phyloP scores from a whole-genome alignment of 2,329 filamentous ascomycete genomes.

The Trichoderma sp. region DNA sequence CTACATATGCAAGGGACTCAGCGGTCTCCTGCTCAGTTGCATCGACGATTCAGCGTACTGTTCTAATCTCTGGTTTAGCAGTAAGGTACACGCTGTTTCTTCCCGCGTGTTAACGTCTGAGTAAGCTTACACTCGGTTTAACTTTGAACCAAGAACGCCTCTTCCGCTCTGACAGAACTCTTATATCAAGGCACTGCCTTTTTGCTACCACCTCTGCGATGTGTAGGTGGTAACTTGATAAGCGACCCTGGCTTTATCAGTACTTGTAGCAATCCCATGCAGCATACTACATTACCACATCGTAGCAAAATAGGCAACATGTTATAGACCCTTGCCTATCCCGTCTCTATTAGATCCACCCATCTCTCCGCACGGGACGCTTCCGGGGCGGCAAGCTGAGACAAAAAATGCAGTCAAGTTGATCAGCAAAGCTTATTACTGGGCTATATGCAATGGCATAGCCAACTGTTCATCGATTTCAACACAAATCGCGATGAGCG shows the following conservation, averaged over 20 bases:
- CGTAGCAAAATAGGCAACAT: neutral
- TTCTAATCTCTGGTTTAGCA: neutral
- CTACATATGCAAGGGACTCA: neutral
- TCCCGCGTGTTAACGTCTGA: conserved; percentile 8
- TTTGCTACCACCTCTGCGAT: neutral
- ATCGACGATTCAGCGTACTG: neutral
- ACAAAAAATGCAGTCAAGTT: neutral
- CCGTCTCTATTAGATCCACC: neutral
- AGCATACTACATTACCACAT: neutral
- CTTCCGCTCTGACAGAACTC: conserved; percentile 9
- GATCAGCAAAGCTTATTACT: neutral
- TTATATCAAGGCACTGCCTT: neutral
- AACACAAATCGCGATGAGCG: neutral
- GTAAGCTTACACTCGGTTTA: conserved; percentile 18
- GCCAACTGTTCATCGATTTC: neutral
- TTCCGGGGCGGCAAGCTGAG: conserved; percentile 20
- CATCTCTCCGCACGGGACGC: conserved; percentile 13
- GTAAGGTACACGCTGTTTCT: neutral
- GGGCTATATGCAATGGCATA: neutral
- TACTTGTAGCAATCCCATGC: neutral
- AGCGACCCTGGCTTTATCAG: neutral
- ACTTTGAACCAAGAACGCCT: conserved; percentile 12
- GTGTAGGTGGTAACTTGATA: neutral
- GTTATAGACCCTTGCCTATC: neutral
- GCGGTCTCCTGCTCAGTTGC: neutral